These are phyloP conservation scores for Capsicum pubescens DNA, from an alignment of 257 asterid genomes.

Conservation along the genomic window DNA sequence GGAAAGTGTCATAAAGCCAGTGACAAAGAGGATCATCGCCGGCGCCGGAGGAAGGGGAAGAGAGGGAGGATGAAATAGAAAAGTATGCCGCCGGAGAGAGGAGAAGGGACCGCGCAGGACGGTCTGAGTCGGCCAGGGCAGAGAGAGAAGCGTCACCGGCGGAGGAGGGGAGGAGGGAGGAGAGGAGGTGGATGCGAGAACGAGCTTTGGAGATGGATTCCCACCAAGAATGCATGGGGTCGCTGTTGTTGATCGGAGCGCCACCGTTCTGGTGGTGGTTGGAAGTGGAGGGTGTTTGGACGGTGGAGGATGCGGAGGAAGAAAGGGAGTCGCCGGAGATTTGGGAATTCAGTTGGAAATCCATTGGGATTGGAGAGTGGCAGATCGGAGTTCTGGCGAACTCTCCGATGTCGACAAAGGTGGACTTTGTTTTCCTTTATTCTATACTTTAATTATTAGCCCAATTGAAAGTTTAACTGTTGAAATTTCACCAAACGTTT, in stretches of 20 bases:
- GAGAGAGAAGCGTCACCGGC: conserved; percentile 40
- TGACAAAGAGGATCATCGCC: conserved; percentile 82
- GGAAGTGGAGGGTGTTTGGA: conserved; percentile 32
- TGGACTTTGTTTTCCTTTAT: not conserved
- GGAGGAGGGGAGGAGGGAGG: conserved; percentile 57
- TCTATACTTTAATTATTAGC: not conserved
- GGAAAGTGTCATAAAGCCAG: conserved; percentile 94
- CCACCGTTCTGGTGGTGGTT: conserved; percentile 35
- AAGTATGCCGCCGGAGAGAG: conserved; percentile 75
- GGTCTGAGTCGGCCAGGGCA: conserved; percentile 86
- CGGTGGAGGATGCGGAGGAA: conserved; percentile 60
- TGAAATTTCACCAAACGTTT: not conserved
- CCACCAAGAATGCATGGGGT: conserved; percentile 96
- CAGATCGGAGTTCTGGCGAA: conserved; percentile 18
- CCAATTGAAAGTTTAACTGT: not conserved
- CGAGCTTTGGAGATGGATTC: conserved; percentile 97
- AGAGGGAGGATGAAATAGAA: conserved; percentile 60
- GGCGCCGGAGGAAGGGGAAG: conserved; percentile 66
- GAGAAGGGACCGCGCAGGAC: conserved; percentile 91
- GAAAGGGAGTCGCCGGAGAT: conserved; percentile 68
- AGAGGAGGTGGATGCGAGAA: conserved; percentile 83
- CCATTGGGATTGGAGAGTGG: conserved; percentile 48
- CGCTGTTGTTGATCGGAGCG: conserved; percentile 44
- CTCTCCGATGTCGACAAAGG: conserved; percentile 12
- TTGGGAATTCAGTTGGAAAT: conserved; percentile 49